A percentile compares a stretch with the other conserved stretches of the same genome.
Evolutionary conservation across 78 protist genomes (phyloP).

Genomic region (Dictyostelium intermedium): DNA sequence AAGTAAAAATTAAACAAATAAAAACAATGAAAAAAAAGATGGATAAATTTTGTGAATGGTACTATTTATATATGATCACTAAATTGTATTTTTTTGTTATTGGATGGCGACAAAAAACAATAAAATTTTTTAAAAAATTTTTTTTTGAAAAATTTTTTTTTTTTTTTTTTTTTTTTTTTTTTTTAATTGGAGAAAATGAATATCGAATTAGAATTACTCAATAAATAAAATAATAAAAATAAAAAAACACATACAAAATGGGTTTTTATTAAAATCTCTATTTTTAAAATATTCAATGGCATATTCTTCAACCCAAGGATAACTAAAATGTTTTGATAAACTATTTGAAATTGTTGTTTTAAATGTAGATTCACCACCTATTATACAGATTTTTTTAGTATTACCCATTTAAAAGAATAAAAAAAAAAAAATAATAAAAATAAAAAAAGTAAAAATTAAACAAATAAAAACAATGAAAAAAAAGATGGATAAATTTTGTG

Average conservation of each 20-base stretch:
- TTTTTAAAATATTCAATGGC: constrained; percentile 27
- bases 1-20: too few relatives aligned
- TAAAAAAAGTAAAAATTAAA: not conserved
- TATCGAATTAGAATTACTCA: too few relatives aligned
- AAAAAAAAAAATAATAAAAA: not conserved
- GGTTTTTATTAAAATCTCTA: constrained; percentile 12
- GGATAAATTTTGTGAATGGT: too few relatives aligned
- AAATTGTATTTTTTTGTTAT: too few relatives aligned
- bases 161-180: not conserved
- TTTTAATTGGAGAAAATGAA: too few relatives aligned
- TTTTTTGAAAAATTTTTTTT: not conserved
- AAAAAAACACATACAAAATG: constrained; percentile 57
- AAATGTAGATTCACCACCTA: constrained; percentile 48
- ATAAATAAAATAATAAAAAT: not conserved
- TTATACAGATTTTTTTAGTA: constrained; percentile 13
- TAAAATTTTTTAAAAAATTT: not conserved
- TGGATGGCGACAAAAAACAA: too few relatives aligned
- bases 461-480: too few relatives aligned
- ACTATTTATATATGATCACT: too few relatives aligned
- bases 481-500: too few relatives aligned
- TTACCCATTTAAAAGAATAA: not conserved
- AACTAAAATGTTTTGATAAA: constrained; percentile 3
- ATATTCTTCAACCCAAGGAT: constrained; percentile 18
- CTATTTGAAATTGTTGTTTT: constrained; percentile 29
- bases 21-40: too few relatives aligned